These are phyloP conservation scores for Lasiosphaeris hirsuta DNA, from an alignment of 495 filamentous ascomycete genomes.

Conservation along the genomic window DNA sequence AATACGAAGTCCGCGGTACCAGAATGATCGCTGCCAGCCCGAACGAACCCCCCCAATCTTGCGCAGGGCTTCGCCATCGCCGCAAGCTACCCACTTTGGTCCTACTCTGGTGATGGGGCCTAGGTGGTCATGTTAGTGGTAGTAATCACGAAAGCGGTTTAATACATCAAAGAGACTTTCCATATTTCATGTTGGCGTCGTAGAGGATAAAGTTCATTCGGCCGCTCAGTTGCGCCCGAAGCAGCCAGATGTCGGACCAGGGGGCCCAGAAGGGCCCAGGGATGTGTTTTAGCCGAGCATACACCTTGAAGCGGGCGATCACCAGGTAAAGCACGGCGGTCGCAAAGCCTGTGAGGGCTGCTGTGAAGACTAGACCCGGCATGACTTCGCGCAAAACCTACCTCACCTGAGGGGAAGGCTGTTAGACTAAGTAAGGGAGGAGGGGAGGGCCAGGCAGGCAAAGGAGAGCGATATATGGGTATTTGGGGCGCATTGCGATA, in stretches of 20 bases:
- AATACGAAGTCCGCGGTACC: not conserved
- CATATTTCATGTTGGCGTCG: constrained; percentile 25
- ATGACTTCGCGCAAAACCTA: no score
- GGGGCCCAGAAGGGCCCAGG: constrained; percentile 30
- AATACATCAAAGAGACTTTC: not conserved
- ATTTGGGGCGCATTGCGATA: no score
- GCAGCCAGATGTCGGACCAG: constrained; percentile 20
- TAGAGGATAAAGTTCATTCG: constrained; percentile 6
- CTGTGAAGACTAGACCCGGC: not conserved
- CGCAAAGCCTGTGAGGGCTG: not conserved
- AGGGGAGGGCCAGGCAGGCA: no score
- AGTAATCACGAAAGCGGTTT: not conserved
- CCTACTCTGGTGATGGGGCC: constrained; percentile 34
- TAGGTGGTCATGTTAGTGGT: not conserved
- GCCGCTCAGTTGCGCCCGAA: constrained; percentile 1
- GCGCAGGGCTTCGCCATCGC: constrained; percentile 19
- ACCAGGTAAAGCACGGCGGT: not conserved
- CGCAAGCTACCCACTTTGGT: constrained; percentile 34
- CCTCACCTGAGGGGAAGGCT: no score
- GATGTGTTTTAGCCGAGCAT: constrained; percentile 15
- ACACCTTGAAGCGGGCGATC: not conserved
- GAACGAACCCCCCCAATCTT: constrained; percentile 3
- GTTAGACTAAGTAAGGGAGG: no score
- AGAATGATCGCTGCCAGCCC: constrained; percentile 19
- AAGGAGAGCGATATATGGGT: no score